phyloP scores from a whole-genome alignment of 2,329 filamentous ascomycete species.

The Claviceps purpurea region DNA sequence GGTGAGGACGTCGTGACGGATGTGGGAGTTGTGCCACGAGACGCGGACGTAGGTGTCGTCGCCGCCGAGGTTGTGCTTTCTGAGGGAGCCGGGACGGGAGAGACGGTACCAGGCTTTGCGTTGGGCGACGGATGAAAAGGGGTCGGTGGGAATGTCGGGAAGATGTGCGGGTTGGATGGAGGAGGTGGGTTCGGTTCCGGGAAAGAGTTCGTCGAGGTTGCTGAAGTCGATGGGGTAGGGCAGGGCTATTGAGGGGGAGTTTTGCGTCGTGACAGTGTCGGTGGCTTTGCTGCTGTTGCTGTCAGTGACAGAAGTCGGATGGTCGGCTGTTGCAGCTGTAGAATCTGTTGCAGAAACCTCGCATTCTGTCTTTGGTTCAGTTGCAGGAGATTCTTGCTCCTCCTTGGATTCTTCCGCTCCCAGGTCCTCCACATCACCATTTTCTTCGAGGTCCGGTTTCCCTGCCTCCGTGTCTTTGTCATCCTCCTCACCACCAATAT shows the following conservation, averaged over 20 bases:
- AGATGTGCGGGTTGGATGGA: conserved; percentile 20
- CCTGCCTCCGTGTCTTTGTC: background rate
- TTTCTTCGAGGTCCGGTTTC: background rate
- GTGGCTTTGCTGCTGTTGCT: background rate
- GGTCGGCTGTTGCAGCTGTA: background rate
- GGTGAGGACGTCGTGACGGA: conserved; percentile 39
- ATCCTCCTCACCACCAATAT: background rate
- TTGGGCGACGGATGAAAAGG: conserved; percentile 40
- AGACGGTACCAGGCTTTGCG: conserved; percentile 54
- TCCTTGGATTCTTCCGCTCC: background rate
- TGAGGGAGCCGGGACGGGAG: conserved; percentile 44
- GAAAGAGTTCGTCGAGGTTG: conserved; percentile 21
- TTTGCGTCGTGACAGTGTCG: background rate
- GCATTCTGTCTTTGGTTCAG: background rate
- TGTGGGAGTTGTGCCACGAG: conserved; percentile 41
- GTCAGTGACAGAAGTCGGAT: background rate
- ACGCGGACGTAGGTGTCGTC: conserved; percentile 47
- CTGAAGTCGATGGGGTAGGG: conserved; percentile 21
- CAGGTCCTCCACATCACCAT: background rate
- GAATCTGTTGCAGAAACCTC: background rate
- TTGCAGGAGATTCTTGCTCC: too few relatives aligned
- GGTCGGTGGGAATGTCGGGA: conserved; percentile 35
- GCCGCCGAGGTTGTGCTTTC: conserved; percentile 42
- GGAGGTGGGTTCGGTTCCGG: conserved; percentile 9
- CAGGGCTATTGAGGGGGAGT: conserved; percentile 6